Percentiles rank a stretch among this genome's conserved stretches.
phyloP scores from a whole-genome alignment of 805 yeast genomes.

The Candida namnaoensis region DNA sequence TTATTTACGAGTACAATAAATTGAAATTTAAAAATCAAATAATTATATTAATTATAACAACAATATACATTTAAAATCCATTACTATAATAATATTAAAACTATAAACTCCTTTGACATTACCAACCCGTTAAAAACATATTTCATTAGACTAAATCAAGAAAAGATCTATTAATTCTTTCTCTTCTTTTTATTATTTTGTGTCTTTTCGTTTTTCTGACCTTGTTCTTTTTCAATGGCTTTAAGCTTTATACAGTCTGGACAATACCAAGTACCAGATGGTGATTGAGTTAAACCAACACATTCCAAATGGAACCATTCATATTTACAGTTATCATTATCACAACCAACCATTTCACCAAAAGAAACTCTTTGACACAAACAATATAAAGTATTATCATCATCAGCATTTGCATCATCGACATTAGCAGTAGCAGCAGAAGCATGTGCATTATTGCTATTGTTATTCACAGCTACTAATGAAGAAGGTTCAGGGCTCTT shows the following conservation, averaged over 20 bases:
- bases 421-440: background rate
- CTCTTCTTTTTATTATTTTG: slow-evolving; percentile 14
- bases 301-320: slow-evolving; percentile 98
- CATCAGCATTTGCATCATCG: slow-evolving; percentile 27
- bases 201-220: slow-evolving; percentile 13
- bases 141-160: no score
- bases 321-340: slow-evolving; percentile 74
- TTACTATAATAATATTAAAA: no score
- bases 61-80: no score
- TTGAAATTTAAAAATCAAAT: no score
- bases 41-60: no score
- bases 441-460: background rate
- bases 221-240: slow-evolving; percentile 16
- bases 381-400: slow-evolving; percentile 71
- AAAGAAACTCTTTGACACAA: slow-evolving; percentile 90
- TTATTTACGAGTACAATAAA: no score
- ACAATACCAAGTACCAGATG: slow-evolving; percentile 92
- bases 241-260: slow-evolving; percentile 56
- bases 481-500: slow-evolving; percentile 9
- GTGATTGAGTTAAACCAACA: slow-evolving; percentile 83
- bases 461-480: background rate
- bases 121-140: no score
- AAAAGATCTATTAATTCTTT: slow-evolving; percentile 2
- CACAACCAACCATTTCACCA: slow-evolving; percentile 97
- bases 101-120: no score